These are phyloP conservation scores for Myxozyma geophila DNA, from an alignment of 805 yeast species.

Conservation along the genomic window DNA sequence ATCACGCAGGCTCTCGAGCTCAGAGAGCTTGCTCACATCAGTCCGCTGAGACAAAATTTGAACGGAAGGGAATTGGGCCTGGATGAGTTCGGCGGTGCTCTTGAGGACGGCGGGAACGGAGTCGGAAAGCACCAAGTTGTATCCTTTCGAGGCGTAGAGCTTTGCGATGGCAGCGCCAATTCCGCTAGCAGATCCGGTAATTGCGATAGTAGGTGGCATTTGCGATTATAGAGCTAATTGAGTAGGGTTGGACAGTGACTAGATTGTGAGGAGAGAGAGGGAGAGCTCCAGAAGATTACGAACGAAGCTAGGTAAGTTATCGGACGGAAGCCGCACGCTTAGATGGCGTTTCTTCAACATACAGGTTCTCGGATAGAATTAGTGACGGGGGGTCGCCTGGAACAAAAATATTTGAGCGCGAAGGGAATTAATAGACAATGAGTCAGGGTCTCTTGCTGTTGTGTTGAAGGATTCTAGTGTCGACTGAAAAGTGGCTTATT, in stretches of 20 bases:
- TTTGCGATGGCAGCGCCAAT: slow-evolving; percentile 42
- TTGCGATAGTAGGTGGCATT: slow-evolving; percentile 39
- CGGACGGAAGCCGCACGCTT: no score
- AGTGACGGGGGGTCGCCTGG: no score
- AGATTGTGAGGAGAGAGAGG: background rate
- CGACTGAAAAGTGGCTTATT: no score
- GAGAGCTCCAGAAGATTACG: background rate
- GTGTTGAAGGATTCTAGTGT: no score
- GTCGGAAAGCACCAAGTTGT: slow-evolving; percentile 41
- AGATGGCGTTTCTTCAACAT: no score
- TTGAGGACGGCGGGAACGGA: slow-evolving; percentile 24
- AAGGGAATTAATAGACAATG: no score
- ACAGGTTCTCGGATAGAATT: no score
- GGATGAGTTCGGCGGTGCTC: slow-evolving; percentile 24
- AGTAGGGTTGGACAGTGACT: background rate
- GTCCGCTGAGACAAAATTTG: slow-evolving; percentile 30
- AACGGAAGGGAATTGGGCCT: slow-evolving; percentile 27
- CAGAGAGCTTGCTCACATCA: slow-evolving; percentile 36
- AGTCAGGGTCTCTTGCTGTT: no score
- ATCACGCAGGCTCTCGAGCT: slow-evolving; percentile 35
- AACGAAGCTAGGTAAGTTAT: no score
- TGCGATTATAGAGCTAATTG: background rate
- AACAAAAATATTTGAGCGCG: no score
- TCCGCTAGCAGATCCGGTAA: slow-evolving; percentile 40
- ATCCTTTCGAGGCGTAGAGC: slow-evolving; percentile 40